phyloP scores from a whole-genome alignment of 805 yeast genomes.

The Candida orba region DNA sequence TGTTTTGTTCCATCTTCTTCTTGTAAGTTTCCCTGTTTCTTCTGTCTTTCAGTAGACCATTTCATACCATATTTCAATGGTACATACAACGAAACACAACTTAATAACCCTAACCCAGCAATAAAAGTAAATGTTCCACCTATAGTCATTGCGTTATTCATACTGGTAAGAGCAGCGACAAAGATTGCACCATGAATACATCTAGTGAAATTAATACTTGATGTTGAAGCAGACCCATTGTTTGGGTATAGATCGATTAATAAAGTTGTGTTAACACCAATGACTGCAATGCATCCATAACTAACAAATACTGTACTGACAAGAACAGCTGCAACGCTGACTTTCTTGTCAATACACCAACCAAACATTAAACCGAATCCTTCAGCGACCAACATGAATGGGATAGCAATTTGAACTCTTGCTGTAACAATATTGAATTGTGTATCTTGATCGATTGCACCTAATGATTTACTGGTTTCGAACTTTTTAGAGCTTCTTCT shows the following conservation, averaged over 20 bases:
- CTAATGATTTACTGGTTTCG: constrained; percentile 15
- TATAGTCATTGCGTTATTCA: constrained; percentile 48
- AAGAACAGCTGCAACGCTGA: constrained; percentile 36
- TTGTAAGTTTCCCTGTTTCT: background rate
- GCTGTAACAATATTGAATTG: constrained; percentile 50
- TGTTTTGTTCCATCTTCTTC: background rate
- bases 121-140: constrained; percentile 80
- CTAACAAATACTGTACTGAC: constrained; percentile 53
- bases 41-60: constrained; percentile 21
- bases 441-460: constrained; percentile 15
- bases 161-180: constrained; percentile 55
- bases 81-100: constrained; percentile 20
- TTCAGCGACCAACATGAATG: constrained; percentile 33
- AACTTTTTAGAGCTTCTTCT: constrained; percentile 25
- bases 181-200: constrained; percentile 69
- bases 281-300: constrained; percentile 47
- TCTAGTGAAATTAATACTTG: constrained; percentile 63
- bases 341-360: constrained; percentile 55
- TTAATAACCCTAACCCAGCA: constrained; percentile 38
- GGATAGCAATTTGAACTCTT: constrained; percentile 42
- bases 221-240: constrained; percentile 65
- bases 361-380: constrained; percentile 52
- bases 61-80: constrained; percentile 27
- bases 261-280: constrained; percentile 55
- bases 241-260: constrained; percentile 72